These are phyloP conservation scores for Suillus placidus DNA, from an alignment of 768 basidiomycete species.

Conservation along the genomic window DNA sequence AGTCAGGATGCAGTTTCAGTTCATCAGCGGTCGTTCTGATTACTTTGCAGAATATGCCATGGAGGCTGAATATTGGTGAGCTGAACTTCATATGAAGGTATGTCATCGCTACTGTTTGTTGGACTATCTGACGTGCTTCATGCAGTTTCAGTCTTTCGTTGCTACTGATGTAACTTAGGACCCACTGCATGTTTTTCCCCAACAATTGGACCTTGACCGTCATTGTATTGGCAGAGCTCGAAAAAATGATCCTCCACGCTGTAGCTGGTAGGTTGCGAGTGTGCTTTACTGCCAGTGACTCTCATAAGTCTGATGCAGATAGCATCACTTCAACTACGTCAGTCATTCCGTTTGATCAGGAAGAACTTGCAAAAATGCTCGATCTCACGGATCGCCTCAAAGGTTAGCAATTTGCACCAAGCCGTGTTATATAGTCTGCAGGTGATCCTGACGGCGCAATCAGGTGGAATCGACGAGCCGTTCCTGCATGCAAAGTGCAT, in stretches of 20 bases:
- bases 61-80: slow-evolving; percentile 26
- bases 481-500: background rate
- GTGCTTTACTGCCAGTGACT: slow-evolving; percentile 7
- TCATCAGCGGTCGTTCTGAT: background rate
- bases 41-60: slow-evolving; percentile 19
- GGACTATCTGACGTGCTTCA: background rate
- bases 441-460: background rate
- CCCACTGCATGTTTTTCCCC: slow-evolving; percentile 5
- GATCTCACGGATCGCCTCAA: slow-evolving; percentile 32
- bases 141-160: background rate
- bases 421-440: background rate
- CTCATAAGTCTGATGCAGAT: slow-evolving; percentile 30
- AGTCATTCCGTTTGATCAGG: slow-evolving; percentile 38
- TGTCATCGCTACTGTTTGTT: background rate
- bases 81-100: background rate
- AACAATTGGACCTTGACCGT: background rate
- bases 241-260: background rate
- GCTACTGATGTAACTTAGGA: background rate
- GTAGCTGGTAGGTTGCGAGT: slow-evolving; percentile 26
- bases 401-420: slow-evolving; percentile 26
- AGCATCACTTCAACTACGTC: slow-evolving; percentile 40
- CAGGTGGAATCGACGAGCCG: background rate
- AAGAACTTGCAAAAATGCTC: slow-evolving; percentile 41
- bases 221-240: background rate
- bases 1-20: slow-evolving; percentile 33